phyloP scores from a whole-genome alignment of 2,329 filamentous ascomycete species.

The Aspergillus aculeatinus region DNA sequence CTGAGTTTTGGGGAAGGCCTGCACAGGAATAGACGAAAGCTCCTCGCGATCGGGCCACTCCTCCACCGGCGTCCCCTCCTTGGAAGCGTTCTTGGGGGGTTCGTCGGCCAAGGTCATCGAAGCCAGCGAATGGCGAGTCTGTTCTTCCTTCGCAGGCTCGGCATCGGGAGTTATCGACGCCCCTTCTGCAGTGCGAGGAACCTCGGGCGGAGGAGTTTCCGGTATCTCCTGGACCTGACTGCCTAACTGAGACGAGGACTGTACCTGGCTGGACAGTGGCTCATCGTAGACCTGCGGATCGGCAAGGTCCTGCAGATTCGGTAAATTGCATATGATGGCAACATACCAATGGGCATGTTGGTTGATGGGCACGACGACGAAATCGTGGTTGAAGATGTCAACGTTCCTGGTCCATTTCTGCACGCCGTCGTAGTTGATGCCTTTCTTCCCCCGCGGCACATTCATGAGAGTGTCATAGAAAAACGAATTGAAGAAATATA shows the following conservation, averaged over 20 bases:
- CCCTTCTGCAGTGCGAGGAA: not conserved
- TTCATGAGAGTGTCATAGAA: conserved; percentile 79
- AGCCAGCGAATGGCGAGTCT: conserved; percentile 25
- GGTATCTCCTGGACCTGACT: conserved; percentile 28
- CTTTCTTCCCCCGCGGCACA: conserved; percentile 49
- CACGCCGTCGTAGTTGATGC: conserved; percentile 81
- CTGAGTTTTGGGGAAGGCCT: conserved; percentile 18
- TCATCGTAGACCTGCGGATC: conserved; percentile 8
- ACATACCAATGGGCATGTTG: conserved; percentile 89
- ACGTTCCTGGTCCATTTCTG: conserved; percentile 83
- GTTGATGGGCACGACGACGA: conserved; percentile 89
- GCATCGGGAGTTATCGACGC: conserved; percentile 1
- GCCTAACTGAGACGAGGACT: conserved; percentile 13
- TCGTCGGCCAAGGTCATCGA: conserved; percentile 32
- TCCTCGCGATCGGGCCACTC: conserved; percentile 36
- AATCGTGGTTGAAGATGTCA: conserved; percentile 82
- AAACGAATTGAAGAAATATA: conserved; percentile 91
- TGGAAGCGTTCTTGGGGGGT: not conserved
- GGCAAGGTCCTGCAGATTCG: conserved; percentile 52
- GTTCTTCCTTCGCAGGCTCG: conserved; percentile 24
- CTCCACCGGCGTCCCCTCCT: conserved; percentile 12
- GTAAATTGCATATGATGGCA: conserved; percentile 88
- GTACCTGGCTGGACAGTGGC: conserved; percentile 9
- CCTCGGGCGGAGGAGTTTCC: conserved; percentile 26
- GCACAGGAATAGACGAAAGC: conserved; percentile 16